Conservation (phyloP, 2,329 filamentous ascomycete species). For the Alternaria sp. region DNA sequence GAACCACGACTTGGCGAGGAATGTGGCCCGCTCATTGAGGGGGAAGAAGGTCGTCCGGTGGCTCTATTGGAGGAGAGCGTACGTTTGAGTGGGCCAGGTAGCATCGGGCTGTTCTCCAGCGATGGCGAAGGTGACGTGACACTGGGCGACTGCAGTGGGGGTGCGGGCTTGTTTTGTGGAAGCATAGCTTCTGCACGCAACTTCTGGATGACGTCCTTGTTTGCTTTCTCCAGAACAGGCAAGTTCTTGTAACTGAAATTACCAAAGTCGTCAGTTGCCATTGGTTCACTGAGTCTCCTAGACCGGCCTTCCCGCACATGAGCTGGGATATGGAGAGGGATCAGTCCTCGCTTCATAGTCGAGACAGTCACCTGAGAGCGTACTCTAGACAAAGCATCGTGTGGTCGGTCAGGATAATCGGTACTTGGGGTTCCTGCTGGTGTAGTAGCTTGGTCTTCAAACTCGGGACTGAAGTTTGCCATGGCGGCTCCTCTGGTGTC, state of each 20-base stretch:
- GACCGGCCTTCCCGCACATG: conserved; percentile 92
- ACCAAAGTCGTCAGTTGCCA: conserved; percentile 90
- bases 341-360: conserved; percentile 85
- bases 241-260: conserved; percentile 97
- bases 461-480: conserved; percentile 90
- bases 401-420: conserved; percentile 87
- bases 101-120: conserved; percentile 83
- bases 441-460: conserved; percentile 85
- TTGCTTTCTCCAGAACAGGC: conserved; percentile 94
- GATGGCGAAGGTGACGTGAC: conserved; percentile 65
- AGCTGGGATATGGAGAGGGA: conserved; percentile 94
- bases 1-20: conserved; percentile 89
- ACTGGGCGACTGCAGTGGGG: conserved; percentile 50
- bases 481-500: conserved; percentile 89
- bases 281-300: conserved; percentile 87
- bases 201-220: conserved; percentile 98
- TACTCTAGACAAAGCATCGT: conserved; percentile 91
- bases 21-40: conserved; percentile 80
- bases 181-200: conserved; percentile 89
- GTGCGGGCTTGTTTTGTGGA: conserved; percentile 60
- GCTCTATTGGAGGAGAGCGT: conserved; percentile 84
- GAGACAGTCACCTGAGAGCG: conserved; percentile 81
- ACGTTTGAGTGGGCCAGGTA: conserved; percentile 80
- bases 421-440: conserved; percentile 71
- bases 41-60: conserved; percentile 76